Conservation (phyloP, 2,329 filamentous ascomycete genomes). For the Thielaviopsis musarum region DNA sequence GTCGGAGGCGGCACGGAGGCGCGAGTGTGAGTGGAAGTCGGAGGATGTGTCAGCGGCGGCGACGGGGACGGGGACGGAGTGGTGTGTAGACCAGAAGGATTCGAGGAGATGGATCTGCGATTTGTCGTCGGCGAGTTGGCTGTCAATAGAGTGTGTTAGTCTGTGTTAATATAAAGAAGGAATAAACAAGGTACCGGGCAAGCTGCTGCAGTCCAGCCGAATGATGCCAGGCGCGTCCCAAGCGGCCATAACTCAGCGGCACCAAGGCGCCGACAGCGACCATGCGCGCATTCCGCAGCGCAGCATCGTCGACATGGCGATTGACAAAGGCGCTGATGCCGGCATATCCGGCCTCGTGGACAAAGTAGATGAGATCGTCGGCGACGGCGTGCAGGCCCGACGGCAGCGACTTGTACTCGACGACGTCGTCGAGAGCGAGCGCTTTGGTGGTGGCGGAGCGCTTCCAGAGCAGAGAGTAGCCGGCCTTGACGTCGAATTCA, state of each 20-base stretch:
- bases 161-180: conserved; percentile 13
- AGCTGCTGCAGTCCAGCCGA: conserved; percentile 59
- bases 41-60: conserved; percentile 27
- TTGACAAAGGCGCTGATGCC: conserved; percentile 89
- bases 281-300: conserved; percentile 77
- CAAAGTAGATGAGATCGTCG: conserved; percentile 85
- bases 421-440: conserved; percentile 64
- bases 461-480: conserved; percentile 85
- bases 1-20: background rate
- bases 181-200: conserved; percentile 38
- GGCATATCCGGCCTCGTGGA: conserved; percentile 62
- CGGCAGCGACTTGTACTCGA: conserved; percentile 92
- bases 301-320: conserved; percentile 56
- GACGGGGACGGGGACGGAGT: conserved; percentile 31
- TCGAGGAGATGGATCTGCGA: conserved; percentile 49
- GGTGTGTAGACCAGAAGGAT: conserved; percentile 56
- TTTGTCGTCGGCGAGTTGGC: conserved; percentile 46
- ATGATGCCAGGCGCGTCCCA: conserved; percentile 82
- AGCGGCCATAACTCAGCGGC: conserved; percentile 64
- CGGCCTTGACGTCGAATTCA: conserved; percentile 81
- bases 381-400: conserved; percentile 81
- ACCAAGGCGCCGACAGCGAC: conserved; percentile 82
- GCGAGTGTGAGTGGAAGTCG: conserved; percentile 13
- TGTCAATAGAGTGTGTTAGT: conserved; percentile 15
- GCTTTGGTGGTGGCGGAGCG: conserved; percentile 39